Conservation (phyloP, 192 early-diverging fungal genomes). For the Entophlyctis luteolus region DNA sequence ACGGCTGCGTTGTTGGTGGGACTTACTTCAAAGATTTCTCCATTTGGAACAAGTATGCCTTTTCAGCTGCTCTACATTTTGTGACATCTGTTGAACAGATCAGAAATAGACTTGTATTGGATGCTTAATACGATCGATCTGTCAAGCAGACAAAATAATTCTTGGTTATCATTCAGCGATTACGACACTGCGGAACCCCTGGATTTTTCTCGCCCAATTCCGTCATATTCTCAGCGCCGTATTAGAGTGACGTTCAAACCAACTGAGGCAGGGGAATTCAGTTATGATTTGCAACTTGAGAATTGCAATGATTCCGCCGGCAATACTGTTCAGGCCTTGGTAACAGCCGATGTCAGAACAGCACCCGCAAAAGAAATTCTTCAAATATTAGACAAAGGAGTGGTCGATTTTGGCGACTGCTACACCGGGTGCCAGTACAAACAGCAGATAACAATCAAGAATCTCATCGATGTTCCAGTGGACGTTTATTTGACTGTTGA, state of each 20-base stretch:
- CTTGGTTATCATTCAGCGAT: slow-evolving; percentile 71
- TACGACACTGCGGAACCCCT: slow-evolving; percentile 63
- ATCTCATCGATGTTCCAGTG: slow-evolving; percentile 69
- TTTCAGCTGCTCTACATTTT: neutral
- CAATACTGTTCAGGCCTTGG: slow-evolving; percentile 73
- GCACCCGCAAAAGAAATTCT: slow-evolving; percentile 66
- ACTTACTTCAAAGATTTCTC: slow-evolving; percentile 89
- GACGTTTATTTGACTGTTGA: slow-evolving; percentile 68
- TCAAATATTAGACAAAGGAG: slow-evolving; percentile 65
- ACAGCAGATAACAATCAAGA: slow-evolving; percentile 74
- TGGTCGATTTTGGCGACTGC: slow-evolving; percentile 91
- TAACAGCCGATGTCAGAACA: slow-evolving; percentile 78
- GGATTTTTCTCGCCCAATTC: slow-evolving; percentile 52
- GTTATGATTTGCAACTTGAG: slow-evolving; percentile 83
- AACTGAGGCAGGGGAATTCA: slow-evolving; percentile 83
- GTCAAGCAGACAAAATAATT: slow-evolving; percentile 48
- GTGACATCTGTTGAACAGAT: slow-evolving; percentile 52
- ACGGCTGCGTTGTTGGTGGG: slow-evolving; percentile 87
- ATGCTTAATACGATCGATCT: slow-evolving; percentile 66
- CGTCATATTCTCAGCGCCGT: slow-evolving; percentile 62
- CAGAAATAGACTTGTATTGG: slow-evolving; percentile 91
- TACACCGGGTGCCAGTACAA: slow-evolving; percentile 82
- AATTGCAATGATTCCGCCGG: slow-evolving; percentile 78
- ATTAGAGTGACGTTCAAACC: slow-evolving; percentile 84
- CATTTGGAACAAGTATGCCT: slow-evolving; percentile 56